Evolutionary conservation across 2,329 filamentous ascomycete genomes (phyloP), one percentile per base, ranked within the genome.

Genomic region (Verticillium longisporum): DNA sequence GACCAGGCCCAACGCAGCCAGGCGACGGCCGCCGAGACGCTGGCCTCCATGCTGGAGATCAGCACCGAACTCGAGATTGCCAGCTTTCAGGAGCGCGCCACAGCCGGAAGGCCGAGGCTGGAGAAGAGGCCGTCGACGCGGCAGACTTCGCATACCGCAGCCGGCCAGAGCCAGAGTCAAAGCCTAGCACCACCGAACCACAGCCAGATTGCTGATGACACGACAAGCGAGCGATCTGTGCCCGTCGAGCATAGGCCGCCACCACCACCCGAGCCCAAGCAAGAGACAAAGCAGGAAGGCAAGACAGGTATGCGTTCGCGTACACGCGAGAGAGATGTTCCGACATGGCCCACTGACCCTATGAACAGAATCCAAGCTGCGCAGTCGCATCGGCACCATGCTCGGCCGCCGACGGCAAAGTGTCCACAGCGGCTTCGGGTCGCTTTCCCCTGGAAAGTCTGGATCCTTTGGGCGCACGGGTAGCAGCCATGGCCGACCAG

Each of bases 11-110:
- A 96, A 73, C 85, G 89, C 61, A 88, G 83, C 63, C 86, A 91
- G 64, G 79, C 86, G 62, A 86, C 88, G 13, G 88, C 92, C 32
- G 92, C 95, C 72, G 87, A 88, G 63, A 91, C 91, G 32, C 78
- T 99, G 61, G 92, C 91, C 66, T 83, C 88, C 9, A 82, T 98
- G 67, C 80, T 99, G 58, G 95, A 96, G 71, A 86, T 97, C 53
- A 89, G 91, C 72, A 96, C 93, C 0, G 85, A 87, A 18, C 89
- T 89, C 70, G 95, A 99, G 77, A 94, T 99, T 64, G 62, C 53
- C 14, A 65, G 64, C 58, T 65, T 65, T n/a, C 64, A 63, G 60
- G 62, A 65, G 58, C 62, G 61, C 41, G 54, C 63, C 15, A 36
- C 63, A 14, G 62, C 64, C 6, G 64, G 64, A 50, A 65, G 55